A percentile compares a stretch with the other conserved stretches of the same genome.
phyloP scores from a whole-genome alignment of 2,329 filamentous ascomycete species.

The Epichloe aotearoae region DNA sequence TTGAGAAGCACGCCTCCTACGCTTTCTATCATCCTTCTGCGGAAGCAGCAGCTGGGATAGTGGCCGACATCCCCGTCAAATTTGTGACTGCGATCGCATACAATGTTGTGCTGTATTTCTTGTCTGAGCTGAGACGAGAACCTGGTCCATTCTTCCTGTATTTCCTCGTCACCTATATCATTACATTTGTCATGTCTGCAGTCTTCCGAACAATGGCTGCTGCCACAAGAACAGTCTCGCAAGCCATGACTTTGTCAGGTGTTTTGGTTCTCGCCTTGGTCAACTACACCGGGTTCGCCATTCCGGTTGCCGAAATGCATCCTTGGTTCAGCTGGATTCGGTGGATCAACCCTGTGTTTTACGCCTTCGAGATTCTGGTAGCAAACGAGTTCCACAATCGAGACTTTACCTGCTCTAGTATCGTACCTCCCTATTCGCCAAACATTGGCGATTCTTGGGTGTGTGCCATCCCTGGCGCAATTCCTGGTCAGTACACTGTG shows the following conservation, averaged over 20 bases:
- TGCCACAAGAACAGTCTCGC: conserved; percentile 50
- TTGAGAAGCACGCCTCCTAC: conserved; percentile 35
- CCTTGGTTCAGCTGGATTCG: conserved; percentile 66
- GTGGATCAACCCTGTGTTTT: conserved; percentile 60
- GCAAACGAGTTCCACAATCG: conserved; percentile 57
- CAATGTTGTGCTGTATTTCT: conserved; percentile 46
- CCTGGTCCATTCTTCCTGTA: conserved; percentile 64
- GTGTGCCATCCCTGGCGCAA: conserved; percentile 40
- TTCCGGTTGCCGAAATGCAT: conserved; percentile 44
- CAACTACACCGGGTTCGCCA: conserved; percentile 46
- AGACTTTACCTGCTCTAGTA: conserved; percentile 39
- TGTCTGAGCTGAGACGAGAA: conserved; percentile 39
- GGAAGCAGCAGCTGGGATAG: conserved; percentile 41
- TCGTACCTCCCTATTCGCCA: conserved; percentile 33
- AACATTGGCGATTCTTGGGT: conserved; percentile 34
- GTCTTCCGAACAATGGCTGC: conserved; percentile 64
- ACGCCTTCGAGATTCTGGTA: conserved; percentile 60
- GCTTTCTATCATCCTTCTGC: conserved; percentile 38
- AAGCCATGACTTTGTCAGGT: conserved; percentile 40
- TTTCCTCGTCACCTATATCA: conserved; percentile 54
- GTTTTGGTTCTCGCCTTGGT: conserved; percentile 46
- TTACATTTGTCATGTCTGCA: conserved; percentile 61
- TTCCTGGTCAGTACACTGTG: conserved; percentile 38
- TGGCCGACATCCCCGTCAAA: conserved; percentile 45
- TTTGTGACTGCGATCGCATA: conserved; percentile 35